A percentile compares a stretch with the other conserved stretches of the same genome.
Evolutionary conservation across 495 filamentous ascomycete genomes (phyloP).

Genomic region (Astrocystis sublimbata): DNA sequence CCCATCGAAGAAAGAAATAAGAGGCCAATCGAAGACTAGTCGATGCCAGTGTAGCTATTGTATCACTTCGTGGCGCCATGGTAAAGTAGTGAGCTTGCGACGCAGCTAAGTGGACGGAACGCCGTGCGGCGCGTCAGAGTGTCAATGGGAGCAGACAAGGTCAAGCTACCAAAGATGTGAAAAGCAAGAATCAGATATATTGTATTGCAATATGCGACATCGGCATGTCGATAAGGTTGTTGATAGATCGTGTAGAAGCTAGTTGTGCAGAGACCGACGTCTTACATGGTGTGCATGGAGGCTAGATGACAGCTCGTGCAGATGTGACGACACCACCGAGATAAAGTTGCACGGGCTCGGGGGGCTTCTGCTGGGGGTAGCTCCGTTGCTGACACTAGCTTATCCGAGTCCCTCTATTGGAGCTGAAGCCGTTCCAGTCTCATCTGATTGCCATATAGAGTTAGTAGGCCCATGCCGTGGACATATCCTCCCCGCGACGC

Average conservation of each 20-base stretch:
- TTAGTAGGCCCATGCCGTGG: too few species aligned
- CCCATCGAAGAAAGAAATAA: constrained; percentile 88
- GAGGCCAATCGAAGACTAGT: constrained; percentile 56
- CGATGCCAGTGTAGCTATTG: constrained; percentile 49
- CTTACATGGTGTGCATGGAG: neutral
- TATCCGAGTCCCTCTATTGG: neutral
- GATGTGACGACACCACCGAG: constrained; percentile 12
- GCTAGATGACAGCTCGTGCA: constrained; percentile 6
- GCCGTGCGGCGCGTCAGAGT: neutral
- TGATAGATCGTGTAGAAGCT: neutral
- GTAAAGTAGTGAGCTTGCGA: neutral
- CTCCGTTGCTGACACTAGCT: neutral
- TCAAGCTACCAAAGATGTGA: neutral
- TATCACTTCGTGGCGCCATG: constrained; percentile 21
- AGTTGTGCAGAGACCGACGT: neutral
- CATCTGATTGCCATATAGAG: neutral
- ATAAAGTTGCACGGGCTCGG: too few species aligned
- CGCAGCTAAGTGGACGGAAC: neutral
- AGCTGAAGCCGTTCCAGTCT: neutral
- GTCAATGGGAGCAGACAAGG: neutral
- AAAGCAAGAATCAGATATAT: neutral
- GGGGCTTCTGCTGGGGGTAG: neutral
- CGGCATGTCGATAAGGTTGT: neutral
- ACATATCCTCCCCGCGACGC: too few species aligned
- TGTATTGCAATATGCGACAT: neutral